Evolutionary conservation across 2,329 filamentous ascomycete genomes (phyloP).

Genomic region (Hypomyces rosellus): DNA sequence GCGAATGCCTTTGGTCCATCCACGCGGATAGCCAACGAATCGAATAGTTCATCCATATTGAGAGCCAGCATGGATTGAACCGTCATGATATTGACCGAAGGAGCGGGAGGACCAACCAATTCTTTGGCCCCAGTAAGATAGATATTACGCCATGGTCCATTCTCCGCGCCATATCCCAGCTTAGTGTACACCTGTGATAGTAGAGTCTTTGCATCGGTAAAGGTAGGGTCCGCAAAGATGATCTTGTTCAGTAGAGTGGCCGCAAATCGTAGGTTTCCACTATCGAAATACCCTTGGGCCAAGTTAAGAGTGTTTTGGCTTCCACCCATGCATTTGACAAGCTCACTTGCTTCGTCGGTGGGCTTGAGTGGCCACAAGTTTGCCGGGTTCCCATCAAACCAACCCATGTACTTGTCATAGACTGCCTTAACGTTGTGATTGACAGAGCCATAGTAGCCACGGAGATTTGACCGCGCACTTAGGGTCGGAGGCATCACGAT

Average conservation of each 20-base stretch:
- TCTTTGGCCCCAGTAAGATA: slow-evolving; percentile 12
- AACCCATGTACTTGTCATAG: slow-evolving; percentile 11
- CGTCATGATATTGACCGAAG: neutral
- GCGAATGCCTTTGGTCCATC: neutral
- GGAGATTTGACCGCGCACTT: slow-evolving; percentile 19
- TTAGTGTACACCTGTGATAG: slow-evolving; percentile 25
- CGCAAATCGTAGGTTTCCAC: slow-evolving; percentile 32
- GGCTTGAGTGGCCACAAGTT: slow-evolving; percentile 5
- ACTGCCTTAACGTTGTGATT: slow-evolving; percentile 29
- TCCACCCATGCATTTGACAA: slow-evolving; percentile 32
- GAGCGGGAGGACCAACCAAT: slow-evolving; percentile 19
- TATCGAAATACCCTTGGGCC: slow-evolving; percentile 22
- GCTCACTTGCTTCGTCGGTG: slow-evolving; percentile 26
- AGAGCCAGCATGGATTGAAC: neutral
- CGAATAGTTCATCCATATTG: slow-evolving; percentile 1
- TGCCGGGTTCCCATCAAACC: slow-evolving; percentile 13
- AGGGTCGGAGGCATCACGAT: slow-evolving; percentile 28
- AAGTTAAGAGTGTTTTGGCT: slow-evolving; percentile 22
- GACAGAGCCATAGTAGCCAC: slow-evolving; percentile 28
- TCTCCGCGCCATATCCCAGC: neutral
- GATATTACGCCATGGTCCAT: slow-evolving; percentile 2
- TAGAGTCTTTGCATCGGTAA: slow-evolving; percentile 14
- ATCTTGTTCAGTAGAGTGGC: slow-evolving; percentile 32
- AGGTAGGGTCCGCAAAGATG: slow-evolving; percentile 22
- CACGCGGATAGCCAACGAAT: neutral